phyloP scores from a whole-genome alignment of 345 rosid genomes.

The Noccaea bulbosa region DNA sequence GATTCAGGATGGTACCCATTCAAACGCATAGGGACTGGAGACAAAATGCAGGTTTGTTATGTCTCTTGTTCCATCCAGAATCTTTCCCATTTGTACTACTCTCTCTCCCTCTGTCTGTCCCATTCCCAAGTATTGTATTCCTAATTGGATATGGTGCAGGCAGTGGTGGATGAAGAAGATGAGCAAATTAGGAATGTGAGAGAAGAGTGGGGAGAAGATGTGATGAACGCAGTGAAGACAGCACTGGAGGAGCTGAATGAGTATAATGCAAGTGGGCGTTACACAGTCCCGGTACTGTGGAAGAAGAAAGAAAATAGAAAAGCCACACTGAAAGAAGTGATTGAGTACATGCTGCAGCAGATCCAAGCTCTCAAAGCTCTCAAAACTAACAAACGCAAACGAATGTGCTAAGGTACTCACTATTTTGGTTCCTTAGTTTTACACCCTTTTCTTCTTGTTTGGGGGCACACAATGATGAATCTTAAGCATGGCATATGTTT shows the following conservation, averaged over 20 bases:
- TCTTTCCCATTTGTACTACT: background rate
- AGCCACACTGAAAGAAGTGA: slow-evolving; percentile 85
- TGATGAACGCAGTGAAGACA: slow-evolving; percentile 55
- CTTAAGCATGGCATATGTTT: background rate
- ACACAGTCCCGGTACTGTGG: slow-evolving; percentile 66
- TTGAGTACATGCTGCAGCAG: slow-evolving; percentile 48
- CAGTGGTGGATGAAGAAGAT: slow-evolving; percentile 69
- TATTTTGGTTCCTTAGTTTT: background rate
- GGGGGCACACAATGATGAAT: background rate
- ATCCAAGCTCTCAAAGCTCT: slow-evolving; percentile 33
- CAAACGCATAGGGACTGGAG: slow-evolving; percentile 51
- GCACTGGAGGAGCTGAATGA: slow-evolving; percentile 78
- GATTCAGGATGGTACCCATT: slow-evolving; percentile 71
- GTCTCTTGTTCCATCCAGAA: slow-evolving; percentile 15
- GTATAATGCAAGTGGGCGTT: slow-evolving; percentile 76
- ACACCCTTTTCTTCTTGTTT: slow-evolving; percentile 5
- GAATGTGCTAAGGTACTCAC: slow-evolving; percentile 32
- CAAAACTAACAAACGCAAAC: slow-evolving; percentile 53
- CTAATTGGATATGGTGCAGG: slow-evolving; percentile 52
- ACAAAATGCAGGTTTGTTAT: slow-evolving; percentile 33
- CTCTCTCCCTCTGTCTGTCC: slow-evolving; percentile 1
- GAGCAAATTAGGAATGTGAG: slow-evolving; percentile 57
- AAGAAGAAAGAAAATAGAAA: slow-evolving; percentile 64
- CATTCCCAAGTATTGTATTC: background rate
- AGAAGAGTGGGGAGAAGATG: slow-evolving; percentile 70